A percentile compares a stretch with the other conserved stretches of the same genome.
phyloP scores from a whole-genome alignment of 2,329 filamentous ascomycete genomes.

The Penicillium concentricum region DNA sequence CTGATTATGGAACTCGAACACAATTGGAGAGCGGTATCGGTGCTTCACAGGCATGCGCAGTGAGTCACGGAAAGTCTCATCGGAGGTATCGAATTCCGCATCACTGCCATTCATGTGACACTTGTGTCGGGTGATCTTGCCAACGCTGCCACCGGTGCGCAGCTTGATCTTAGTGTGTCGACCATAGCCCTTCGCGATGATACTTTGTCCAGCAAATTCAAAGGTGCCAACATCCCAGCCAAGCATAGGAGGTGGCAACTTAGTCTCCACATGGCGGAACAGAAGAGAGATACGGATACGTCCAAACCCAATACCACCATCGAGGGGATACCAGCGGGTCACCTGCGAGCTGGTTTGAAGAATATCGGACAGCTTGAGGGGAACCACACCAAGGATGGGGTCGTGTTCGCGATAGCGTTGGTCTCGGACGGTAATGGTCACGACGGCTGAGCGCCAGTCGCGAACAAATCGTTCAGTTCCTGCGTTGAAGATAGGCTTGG shows the following conservation, averaged over 20 bases:
- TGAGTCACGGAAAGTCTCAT: constrained; percentile 51
- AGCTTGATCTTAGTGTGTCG: constrained; percentile 68
- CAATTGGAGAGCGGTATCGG: constrained; percentile 83
- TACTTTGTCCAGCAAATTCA: constrained; percentile 72
- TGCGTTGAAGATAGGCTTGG: constrained; percentile 95
- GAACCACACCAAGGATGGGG: constrained; percentile 88
- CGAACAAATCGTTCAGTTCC: constrained; percentile 90
- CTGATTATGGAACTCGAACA: constrained; percentile 76
- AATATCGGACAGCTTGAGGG: constrained; percentile 83
- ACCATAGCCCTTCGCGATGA: constrained; percentile 64
- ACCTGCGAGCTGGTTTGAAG: constrained; percentile 82
- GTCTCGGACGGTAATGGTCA: constrained; percentile 87
- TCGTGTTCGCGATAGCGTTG: constrained; percentile 88
- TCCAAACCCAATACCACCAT: constrained; percentile 90
- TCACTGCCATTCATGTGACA: constrained; percentile 62
- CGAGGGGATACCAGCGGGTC: constrained; percentile 93
- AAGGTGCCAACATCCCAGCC: constrained; percentile 97
- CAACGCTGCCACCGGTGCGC: constrained; percentile 80
- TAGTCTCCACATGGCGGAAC: constrained; percentile 85
- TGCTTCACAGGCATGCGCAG: constrained; percentile 83
- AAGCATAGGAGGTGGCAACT: constrained; percentile 77
- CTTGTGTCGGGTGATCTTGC: constrained; percentile 62
- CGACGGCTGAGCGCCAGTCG: constrained; percentile 84
- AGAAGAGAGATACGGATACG: constrained; percentile 83
- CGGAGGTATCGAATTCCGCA: constrained; percentile 59